Evolutionary conservation across 768 basidiomycete genomes (phyloP), one percentile per base, ranked within the genome.

Genomic region (Sistotremastrum suecicum): DNA sequence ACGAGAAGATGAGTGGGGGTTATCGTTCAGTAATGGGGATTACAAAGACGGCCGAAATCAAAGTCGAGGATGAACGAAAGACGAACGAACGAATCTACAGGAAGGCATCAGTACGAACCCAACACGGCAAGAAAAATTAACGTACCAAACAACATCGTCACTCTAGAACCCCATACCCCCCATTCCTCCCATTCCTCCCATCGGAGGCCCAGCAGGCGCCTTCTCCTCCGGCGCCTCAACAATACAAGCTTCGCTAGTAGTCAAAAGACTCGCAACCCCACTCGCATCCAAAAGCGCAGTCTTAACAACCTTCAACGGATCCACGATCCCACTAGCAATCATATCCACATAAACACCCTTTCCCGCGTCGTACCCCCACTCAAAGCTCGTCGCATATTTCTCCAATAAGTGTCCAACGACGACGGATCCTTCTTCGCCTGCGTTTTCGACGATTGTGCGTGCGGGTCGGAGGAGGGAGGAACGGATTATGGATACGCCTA

Each of bases 321-420:
- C 94, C 39, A 97, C 82, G 54, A 98, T 95, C 57, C 94, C 94
- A 31, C 78, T 72, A 62, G 80, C 72, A 66, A 97, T 83, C 90
- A 98, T 91, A 65, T 98, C 88, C 39, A 83, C 78, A 58, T 88
- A 97, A 66, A 92, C 84, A 51, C 87, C 89, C 67, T 82, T 83
- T 57, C 78, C 73, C 29, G 92, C 90, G 53, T 95, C 89, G 65
- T 95, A 95, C 1, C 92, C 86, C 77, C 75, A 79, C 8, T 68
- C 70, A 60, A 89, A 89, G 30, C 75, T 62, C 11, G 66, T 52
- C 5, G 75, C 80, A 56, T 87, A 84, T 56, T 77, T 65, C 46
- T 69, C 66, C 34, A 91, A 63, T 0, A 99, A 71, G 8, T 80
- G 80, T 34, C 94, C 94, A 37, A 95, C 86, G 49, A 98, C 88